Percentiles rank a stretch among this genome's conserved stretches.
Conservation (phyloP, 2,329 filamentous ascomycete species). For the Neonectria coccinea region DNA sequence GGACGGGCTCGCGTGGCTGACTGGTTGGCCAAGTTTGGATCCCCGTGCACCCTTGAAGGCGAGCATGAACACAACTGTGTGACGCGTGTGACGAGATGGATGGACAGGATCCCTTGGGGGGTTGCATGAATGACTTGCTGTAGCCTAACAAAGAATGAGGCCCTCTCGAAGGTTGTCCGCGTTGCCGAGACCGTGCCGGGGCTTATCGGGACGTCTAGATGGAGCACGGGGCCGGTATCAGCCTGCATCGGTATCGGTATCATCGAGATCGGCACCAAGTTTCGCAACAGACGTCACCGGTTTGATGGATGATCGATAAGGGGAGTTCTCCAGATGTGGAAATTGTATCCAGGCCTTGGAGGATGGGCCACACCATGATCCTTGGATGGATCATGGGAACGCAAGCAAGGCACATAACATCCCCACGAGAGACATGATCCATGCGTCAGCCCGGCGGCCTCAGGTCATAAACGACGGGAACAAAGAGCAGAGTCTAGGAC, state of each 20-base stretch:
- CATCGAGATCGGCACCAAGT: not conserved
- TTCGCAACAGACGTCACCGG: not conserved
- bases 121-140: not conserved
- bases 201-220: slow-evolving; percentile 31
- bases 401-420: not conserved
- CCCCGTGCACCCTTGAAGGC: not conserved
- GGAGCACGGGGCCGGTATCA: slow-evolving; percentile 14
- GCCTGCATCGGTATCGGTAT: not conserved
- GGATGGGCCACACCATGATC: not conserved
- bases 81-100: not conserved
- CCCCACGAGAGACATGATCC: not conserved
- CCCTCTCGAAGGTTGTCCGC: slow-evolving; percentile 9
- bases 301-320: not conserved
- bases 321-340: not conserved
- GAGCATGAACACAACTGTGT: slow-evolving; percentile 7
- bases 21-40: not conserved
- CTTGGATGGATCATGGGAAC: slow-evolving; percentile 2
- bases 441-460: slow-evolving; percentile 1
- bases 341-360: not conserved
- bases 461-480: not conserved
- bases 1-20: not conserved
- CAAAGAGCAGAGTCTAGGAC: not conserved
- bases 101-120: not conserved
- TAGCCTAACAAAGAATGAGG: not conserved
- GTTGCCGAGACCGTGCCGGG: slow-evolving; percentile 29